Conservation (phyloP, 495 filamentous ascomycete genomes). For the Gamarada debralockiae region DNA sequence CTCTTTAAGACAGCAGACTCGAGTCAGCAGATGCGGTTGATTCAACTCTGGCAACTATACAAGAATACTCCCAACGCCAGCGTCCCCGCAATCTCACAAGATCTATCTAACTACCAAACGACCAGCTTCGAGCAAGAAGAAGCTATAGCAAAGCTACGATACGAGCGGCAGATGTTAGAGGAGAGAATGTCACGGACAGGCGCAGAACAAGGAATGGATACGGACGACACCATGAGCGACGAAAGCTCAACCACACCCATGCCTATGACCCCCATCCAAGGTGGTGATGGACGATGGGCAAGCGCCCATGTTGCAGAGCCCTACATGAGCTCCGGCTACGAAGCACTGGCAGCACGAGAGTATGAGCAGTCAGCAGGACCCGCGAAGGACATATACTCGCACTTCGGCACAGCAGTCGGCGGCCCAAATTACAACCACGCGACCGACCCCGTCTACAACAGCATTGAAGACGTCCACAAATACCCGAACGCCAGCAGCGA, state of each 20-base stretch:
- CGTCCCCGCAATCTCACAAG: constrained; percentile 35
- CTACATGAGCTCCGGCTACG: constrained; percentile 70
- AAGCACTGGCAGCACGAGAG: constrained; percentile 46
- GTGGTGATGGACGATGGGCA: constrained; percentile 45
- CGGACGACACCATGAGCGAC: constrained; percentile 24
- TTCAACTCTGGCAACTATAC: constrained; percentile 65
- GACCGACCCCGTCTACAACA: constrained; percentile 60
- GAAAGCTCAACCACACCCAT: constrained; percentile 27
- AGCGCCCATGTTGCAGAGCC: constrained; percentile 46
- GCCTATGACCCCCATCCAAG: constrained; percentile 47
- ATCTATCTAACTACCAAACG: constrained; percentile 31
- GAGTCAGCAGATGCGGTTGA: constrained; percentile 52
- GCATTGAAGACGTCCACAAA: constrained; percentile 24
- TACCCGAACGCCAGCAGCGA: constrained; percentile 24
- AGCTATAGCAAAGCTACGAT: constrained; percentile 42
- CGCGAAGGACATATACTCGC: constrained; percentile 35
- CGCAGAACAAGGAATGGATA: constrained; percentile 21
- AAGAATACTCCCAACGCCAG: constrained; percentile 37
- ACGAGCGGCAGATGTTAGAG: constrained; percentile 40
- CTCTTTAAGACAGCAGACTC: constrained; percentile 58
- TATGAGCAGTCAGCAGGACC: constrained; percentile 37
- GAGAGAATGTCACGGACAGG: constrained; percentile 21
- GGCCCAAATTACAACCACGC: constrained; percentile 48
- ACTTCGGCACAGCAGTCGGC: constrained; percentile 32
- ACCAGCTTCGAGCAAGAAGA: constrained; percentile 51